phyloP scores from a whole-genome alignment of 768 basidiomycete genomes.

The Gautieria morchelliformis region DNA sequence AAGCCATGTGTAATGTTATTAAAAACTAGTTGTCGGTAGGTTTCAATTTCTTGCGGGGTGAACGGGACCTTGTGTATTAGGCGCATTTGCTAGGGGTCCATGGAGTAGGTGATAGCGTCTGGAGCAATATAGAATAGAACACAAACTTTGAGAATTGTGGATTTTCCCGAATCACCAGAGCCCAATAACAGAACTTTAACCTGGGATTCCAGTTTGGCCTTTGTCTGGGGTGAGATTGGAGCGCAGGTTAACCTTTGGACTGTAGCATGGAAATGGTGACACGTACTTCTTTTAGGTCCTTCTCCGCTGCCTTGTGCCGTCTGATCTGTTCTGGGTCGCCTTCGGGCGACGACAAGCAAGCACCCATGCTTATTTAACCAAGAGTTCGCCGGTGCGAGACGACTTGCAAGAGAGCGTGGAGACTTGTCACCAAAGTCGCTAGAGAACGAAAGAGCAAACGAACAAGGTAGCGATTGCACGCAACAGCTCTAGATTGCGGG shows the following conservation, averaged over 20 bases:
- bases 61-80: conserved; percentile 87
- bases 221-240: conserved; percentile 40
- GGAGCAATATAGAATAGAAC: conserved; percentile 1
- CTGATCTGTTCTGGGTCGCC: conserved; percentile 63
- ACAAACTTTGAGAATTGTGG: conserved; percentile 74
- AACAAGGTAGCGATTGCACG: background rate
- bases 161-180: conserved; percentile 91
- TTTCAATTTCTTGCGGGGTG: conserved; percentile 72
- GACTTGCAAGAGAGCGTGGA: background rate
- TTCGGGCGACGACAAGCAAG: conserved; percentile 60
- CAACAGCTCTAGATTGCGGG: no score
- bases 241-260: background rate
- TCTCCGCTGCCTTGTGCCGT: conserved; percentile 62
- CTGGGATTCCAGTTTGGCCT: conserved; percentile 56
- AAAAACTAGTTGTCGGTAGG: conserved; percentile 86
- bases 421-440: background rate
- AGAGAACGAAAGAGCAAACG: background rate
- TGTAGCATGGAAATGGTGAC: background rate
- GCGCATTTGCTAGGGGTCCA: conserved; percentile 75
- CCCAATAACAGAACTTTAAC: conserved; percentile 88
- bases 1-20: conserved; percentile 86
- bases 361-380: conserved; percentile 45
- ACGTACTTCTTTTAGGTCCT: conserved; percentile 65
- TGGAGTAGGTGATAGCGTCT: background rate
- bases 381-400: background rate